phyloP scores from a whole-genome alignment of 768 basidiomycete genomes.

The Lactifluus rugatus region DNA sequence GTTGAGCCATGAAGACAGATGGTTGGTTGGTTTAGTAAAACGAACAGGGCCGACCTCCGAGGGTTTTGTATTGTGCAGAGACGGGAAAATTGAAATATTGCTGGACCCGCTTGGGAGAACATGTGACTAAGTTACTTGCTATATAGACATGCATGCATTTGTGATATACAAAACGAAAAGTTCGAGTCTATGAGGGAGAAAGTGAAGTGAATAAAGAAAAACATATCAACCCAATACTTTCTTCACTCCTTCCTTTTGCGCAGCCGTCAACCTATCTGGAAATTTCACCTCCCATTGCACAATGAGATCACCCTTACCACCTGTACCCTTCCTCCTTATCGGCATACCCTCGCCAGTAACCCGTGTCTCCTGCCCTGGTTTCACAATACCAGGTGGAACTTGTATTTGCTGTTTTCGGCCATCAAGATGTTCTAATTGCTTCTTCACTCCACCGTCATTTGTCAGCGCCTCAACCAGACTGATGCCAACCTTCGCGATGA shows the following conservation, averaged over 20 bases:
- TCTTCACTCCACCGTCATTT: slow-evolving; percentile 40
- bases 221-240: slow-evolving; percentile 43
- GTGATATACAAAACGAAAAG: too few relatives aligned
- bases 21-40: background rate
- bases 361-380: slow-evolving; percentile 64
- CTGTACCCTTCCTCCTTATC: slow-evolving; percentile 62
- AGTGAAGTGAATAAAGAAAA: too few relatives aligned
- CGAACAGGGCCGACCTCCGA: background rate
- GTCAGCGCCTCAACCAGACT: slow-evolving; percentile 78
- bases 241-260: slow-evolving; percentile 73
- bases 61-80: background rate
- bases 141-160: too few relatives aligned
- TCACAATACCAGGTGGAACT: slow-evolving; percentile 58
- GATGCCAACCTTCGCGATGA: slow-evolving; percentile 49
- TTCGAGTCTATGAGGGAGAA: too few relatives aligned
- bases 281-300: slow-evolving; percentile 80
- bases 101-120: too few relatives aligned
- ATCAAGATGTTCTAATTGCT: slow-evolving; percentile 62
- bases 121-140: too few relatives aligned
- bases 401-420: slow-evolving; percentile 65
- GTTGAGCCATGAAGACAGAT: background rate
- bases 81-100: too few relatives aligned
- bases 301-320: slow-evolving; percentile 75
- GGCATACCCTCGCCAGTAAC: slow-evolving; percentile 85
- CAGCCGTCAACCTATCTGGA: slow-evolving; percentile 61